These are phyloP conservation scores for Daldinia caldariorum DNA, from an alignment of 495 filamentous ascomycete species.

Conservation along the genomic window DNA sequence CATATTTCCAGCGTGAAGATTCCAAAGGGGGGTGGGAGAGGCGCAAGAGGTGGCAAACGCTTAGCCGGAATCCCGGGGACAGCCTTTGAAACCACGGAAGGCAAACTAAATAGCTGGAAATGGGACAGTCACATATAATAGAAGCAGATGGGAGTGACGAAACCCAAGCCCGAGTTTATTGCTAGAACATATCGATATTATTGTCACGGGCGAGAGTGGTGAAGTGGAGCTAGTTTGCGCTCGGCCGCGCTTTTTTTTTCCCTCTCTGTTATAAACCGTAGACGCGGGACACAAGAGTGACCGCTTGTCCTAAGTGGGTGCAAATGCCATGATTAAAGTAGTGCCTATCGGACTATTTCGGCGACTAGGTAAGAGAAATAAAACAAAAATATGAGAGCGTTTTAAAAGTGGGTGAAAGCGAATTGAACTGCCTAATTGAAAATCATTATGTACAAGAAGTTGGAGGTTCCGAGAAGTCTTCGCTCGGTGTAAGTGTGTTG, in stretches of 20 bases:
- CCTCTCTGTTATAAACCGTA: constrained; percentile 6
- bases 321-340: constrained; percentile 29
- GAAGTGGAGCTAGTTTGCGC: constrained; percentile 33
- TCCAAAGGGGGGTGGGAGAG: constrained; percentile 4
- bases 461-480: constrained; percentile 40
- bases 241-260: constrained; percentile 33
- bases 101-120: constrained; percentile 14
- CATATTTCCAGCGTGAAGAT: constrained; percentile 30
- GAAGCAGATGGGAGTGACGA: constrained; percentile 41
- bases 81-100: constrained; percentile 28
- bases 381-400: constrained; percentile 2
- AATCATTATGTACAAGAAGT: constrained; percentile 25
- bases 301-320: constrained; percentile 43
- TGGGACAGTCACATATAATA: constrained; percentile 42
- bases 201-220: constrained; percentile 24
- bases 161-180: constrained; percentile 27
- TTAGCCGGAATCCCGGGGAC: constrained; percentile 5
- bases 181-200: constrained; percentile 46
- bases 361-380: constrained; percentile 19
- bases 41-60: constrained; percentile 6
- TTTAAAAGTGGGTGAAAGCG: constrained; percentile 7
- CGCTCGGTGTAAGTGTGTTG: constrained; percentile 19
- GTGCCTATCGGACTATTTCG: constrained; percentile 27
- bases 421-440: constrained; percentile 42
- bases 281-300: constrained; percentile 28